Evolutionary conservation across 495 filamentous ascomycete species (phyloP), one percentile per base, ranked within the genome.

Genomic region (Neurospora sublineolata): DNA sequence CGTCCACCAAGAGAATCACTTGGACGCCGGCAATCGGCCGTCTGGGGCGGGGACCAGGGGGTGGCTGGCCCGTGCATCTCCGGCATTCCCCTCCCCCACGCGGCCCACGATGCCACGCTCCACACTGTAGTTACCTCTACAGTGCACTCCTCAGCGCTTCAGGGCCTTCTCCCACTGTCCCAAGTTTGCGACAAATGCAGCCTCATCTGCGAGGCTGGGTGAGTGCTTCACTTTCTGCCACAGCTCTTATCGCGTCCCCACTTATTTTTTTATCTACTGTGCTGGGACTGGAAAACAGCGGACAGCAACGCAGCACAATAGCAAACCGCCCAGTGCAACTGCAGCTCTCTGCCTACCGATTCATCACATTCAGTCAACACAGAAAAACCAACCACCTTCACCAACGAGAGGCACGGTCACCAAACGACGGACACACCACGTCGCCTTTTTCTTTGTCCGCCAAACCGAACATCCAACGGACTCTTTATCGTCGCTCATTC

Each of bases 21-120:
- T 30, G 20, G 18, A 71, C 68, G 76, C 75, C 77, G 78, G 76
- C 46, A 74, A 77, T 79, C 76, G 76, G 76, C 72, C 73, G 69
- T 74, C 60, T 38, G 33, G 30, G n/a, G 52, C 14, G 64, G 46
- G 70, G 70, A 36, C 7, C 11, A 20, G 20, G 20, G 46, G 14
- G 7, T 33, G 7, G 7, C 52, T 64, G 52, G 52, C 52, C 11
- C 52, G 52, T 60, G 52, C 52, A 18, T 60, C 52, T 60, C 52
- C 52, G 52, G 52, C 52, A 60, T 60, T 4, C 52, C 52, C 52
- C 52, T 60, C 52, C 52, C 52, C 52, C 27, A 33, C 52, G 27
- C 52, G 52, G 52, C 16, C 27, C 27, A 64, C 52, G 52, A 64
- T 58, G 52, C 52, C 14, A 18, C 52, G 7, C 52, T 64, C 52